Conservation (phyloP, 306 rosid genomes). For the Begonia fuchsioides region DNA sequence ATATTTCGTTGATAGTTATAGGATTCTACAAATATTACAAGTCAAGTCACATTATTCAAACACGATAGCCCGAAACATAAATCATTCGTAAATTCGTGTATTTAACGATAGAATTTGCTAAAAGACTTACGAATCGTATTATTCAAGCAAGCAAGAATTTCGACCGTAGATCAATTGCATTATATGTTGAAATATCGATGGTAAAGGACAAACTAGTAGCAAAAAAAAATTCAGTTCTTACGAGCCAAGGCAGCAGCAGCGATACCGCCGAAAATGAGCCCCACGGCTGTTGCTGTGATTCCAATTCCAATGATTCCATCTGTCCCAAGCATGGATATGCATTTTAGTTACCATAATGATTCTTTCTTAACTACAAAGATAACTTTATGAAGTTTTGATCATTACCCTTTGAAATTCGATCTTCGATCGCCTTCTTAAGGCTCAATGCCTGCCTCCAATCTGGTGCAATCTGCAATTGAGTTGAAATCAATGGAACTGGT, state of each 20-base stretch:
- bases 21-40: too few species aligned
- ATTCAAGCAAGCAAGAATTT: too few species aligned
- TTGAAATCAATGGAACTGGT: too few species aligned
- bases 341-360: constrained; percentile 2
- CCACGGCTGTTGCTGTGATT: constrained; percentile 74
- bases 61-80: too few species aligned
- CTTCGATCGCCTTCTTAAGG: constrained; percentile 52
- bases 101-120: too few species aligned
- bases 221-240: constrained; percentile 2
- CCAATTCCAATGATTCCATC: constrained; percentile 89
- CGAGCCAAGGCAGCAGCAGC: constrained; percentile 65
- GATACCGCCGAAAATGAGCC: constrained; percentile 69
- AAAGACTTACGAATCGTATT: too few species aligned
- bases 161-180: too few species aligned
- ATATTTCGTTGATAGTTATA: too few species aligned
- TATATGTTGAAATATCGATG: too few species aligned
- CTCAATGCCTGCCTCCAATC: constrained; percentile 88
- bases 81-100: too few species aligned
- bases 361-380: background rate
- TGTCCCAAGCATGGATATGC: constrained; percentile 15
- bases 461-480: constrained; percentile 52
- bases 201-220: too few species aligned
- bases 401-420: constrained; percentile 61
- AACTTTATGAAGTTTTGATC: background rate
- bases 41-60: too few species aligned